A percentile compares a stretch with the other conserved stretches of the same genome.
phyloP scores from a whole-genome alignment of 805 yeast genomes.

The Ogataea nakhonphanomensis region DNA sequence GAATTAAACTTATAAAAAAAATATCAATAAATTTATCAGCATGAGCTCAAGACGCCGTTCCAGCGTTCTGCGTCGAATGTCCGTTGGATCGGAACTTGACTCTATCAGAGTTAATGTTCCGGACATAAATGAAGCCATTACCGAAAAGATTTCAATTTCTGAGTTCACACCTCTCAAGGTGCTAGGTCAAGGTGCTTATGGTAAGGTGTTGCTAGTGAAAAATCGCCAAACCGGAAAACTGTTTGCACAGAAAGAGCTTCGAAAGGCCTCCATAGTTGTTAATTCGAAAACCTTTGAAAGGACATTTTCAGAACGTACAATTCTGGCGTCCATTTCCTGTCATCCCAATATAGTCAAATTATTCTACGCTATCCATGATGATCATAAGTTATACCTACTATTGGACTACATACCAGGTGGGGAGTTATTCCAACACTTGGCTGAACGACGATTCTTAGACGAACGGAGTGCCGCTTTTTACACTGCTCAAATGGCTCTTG shows the following conservation, averaged over 20 bases:
- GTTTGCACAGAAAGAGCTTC: conserved; percentile 82
- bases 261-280: conserved; percentile 71
- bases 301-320: conserved; percentile 72
- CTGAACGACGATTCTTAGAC: conserved; percentile 39
- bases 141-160: conserved; percentile 25
- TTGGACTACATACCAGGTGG: conserved; percentile 91
- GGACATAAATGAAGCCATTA: conserved; percentile 11
- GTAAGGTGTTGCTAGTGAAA: conserved; percentile 73
- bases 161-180: conserved; percentile 73
- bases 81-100: conserved; percentile 20
- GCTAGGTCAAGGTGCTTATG: conserved; percentile 83
- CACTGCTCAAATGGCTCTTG: conserved; percentile 76
- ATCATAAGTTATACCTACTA: conserved; percentile 64
- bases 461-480: conserved; percentile 70
- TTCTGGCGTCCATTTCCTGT: conserved; percentile 55
- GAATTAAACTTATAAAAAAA: conserved; percentile 1
- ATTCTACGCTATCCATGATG: conserved; percentile 80
- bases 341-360: conserved; percentile 83
- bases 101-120: conserved; percentile 8
- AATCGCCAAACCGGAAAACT: conserved; percentile 56
- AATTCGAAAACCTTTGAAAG: conserved; percentile 54
- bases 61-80: conserved; percentile 28
- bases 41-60: conserved; percentile 24
- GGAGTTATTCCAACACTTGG: conserved; percentile 66
- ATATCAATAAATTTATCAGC: not conserved